Base-by-base conservation (phyloP, 495 filamentous ascomycete species). In the Penicillium ucsense region DNA sequence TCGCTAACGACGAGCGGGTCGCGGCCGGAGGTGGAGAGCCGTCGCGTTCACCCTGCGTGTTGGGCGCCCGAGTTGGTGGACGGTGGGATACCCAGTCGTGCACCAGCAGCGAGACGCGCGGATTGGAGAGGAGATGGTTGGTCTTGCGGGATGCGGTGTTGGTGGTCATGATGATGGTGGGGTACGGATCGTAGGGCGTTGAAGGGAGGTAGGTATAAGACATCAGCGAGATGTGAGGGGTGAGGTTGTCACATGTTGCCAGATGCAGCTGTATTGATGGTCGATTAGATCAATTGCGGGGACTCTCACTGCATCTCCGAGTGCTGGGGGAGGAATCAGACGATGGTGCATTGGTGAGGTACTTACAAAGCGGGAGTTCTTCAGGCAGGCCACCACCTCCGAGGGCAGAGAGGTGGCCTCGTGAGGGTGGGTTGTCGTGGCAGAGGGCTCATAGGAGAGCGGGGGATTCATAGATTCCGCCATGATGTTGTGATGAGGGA, bases 81-180 rank as follows among this genome's bases (percentile, higher is more conserved):
- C 92, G 86, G 67, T 94, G 88, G 3, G 88, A 94, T 10, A 96
- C 88, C 92, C 91, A 98, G 66, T 98, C 92, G 69, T 98, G 92
- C 8, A 97, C 92, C 29, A 97, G 81, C n/a, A 98, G 70, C 2
- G 86, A 89, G 45, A 98, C 89, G 53, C 84, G 86, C 1, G 91
- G 92, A 64, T 98, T 98, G 33, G 77, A 74, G 50, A 85, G 70
- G 3, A 98, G 78, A 60, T 95, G 94, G 63, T 80, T 78, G 46
- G 85, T 94, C 69, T 96, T 96, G 53, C 86, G 87, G 43, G 87
- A 90, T 36, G 84, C 77, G 4, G 87, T 82, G 63, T 94, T 90
- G 48, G 87, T 90, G 40, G 89, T 95, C 89, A 95, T 94, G 66
- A 95, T 83, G 53, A 95, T 90, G 46, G 81, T 81, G 20, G 86